A percentile compares a stretch with the other conserved stretches of the same genome.
Evolutionary conservation across 495 filamentous ascomycete genomes (phyloP).

Genomic region (Terfezia claveryi): DNA sequence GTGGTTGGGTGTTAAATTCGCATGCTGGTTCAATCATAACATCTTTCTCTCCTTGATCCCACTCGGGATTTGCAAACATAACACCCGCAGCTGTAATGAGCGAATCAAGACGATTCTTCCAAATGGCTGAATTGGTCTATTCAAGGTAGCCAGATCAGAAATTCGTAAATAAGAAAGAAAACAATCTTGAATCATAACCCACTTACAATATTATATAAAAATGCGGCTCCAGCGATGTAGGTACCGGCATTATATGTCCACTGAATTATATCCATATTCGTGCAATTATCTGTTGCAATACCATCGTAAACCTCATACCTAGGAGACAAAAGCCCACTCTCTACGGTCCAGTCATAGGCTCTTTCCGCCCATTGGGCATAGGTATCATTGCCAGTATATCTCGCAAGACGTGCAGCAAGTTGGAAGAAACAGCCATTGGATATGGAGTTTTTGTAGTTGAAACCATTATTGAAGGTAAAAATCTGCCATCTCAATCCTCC

Average conservation of each 20-base stretch:
- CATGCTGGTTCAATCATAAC: constrained; percentile 52
- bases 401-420: constrained; percentile 44
- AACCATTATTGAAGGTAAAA: constrained; percentile 58
- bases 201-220: constrained; percentile 43
- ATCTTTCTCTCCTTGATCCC: constrained; percentile 15
- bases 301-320: constrained; percentile 39
- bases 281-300: constrained; percentile 26
- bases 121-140: constrained; percentile 17
- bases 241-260: constrained; percentile 53
- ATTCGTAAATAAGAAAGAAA: too few relatives aligned
- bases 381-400: constrained; percentile 46
- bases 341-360: constrained; percentile 43
- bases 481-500: constrained; percentile 79
- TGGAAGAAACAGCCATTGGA: constrained; percentile 50
- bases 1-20: constrained; percentile 25
- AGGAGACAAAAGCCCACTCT: constrained; percentile 29
- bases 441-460: constrained; percentile 47
- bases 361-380: constrained; percentile 49
- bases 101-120: constrained; percentile 30
- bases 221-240: constrained; percentile 42
- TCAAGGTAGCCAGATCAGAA: background rate
- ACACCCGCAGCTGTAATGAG: constrained; percentile 31
- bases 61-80: constrained; percentile 31
- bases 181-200: too few relatives aligned
- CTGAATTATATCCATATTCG: constrained; percentile 24